phyloP scores from a whole-genome alignment of 2,329 filamentous ascomycete species.

The Exophiala calicioides region DNA sequence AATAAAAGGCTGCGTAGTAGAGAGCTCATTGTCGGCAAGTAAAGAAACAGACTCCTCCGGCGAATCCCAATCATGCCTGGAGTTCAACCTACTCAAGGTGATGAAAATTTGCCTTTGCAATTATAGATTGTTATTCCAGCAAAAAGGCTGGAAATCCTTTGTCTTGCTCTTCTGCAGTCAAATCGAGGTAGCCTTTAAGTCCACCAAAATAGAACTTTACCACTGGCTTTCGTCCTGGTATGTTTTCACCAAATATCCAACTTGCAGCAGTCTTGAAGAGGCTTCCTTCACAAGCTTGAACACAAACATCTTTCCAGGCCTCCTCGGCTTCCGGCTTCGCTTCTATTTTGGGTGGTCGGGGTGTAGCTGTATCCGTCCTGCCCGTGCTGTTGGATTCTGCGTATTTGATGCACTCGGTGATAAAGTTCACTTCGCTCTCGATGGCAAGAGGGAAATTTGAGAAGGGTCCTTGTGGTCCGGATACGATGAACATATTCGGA shows the following conservation, averaged over 20 bases:
- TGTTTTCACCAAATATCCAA: conserved; percentile 54
- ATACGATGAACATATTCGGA: conserved; percentile 54
- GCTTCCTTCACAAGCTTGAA: conserved; percentile 32
- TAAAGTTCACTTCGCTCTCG: conserved; percentile 58
- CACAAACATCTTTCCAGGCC: conserved; percentile 52
- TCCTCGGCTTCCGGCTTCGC: conserved; percentile 48
- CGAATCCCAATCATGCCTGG: too few species aligned
- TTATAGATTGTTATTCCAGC: too few species aligned
- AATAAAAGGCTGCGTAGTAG: too few species aligned
- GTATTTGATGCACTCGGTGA: conserved; percentile 2
- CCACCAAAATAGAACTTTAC: conserved; percentile 18
- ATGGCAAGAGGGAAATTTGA: conserved; percentile 57
- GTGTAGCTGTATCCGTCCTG: too few species aligned
- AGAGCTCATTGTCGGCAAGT: too few species aligned
- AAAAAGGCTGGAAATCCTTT: too few species aligned
- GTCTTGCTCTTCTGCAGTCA: too few species aligned
- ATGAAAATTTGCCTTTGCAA: too few species aligned
- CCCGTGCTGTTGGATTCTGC: conserved; percentile 37
- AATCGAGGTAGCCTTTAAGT: too few species aligned
- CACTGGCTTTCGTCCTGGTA: conserved; percentile 50
- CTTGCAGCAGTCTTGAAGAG: conserved; percentile 54
- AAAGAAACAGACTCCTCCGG: too few species aligned
- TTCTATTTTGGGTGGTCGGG: conserved; percentile 53
- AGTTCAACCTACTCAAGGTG: too few species aligned
- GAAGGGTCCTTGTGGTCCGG: conserved; percentile 57